Base-by-base conservation (phyloP, 192 early-diverging fungal species). In the Dispira parvispora region DNA sequence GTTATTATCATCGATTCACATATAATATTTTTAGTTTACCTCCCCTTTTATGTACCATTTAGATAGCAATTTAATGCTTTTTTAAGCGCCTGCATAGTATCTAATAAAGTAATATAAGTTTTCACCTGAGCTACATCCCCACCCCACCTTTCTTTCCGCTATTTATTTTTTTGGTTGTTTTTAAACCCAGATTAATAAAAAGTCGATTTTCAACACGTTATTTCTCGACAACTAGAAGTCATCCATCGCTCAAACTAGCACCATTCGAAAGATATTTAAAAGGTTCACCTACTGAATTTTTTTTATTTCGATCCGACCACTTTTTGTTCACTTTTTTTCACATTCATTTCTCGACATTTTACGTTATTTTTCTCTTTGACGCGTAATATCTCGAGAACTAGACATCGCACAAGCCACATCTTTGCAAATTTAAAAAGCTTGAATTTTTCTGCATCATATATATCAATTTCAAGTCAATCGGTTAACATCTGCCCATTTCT, bases 21-120 rank as follows among this genome's bases (percentile, higher is more conserved):
- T 46, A 46, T 46, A 46, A 46, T 46, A 46, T 46, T 46, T 46
- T 46, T 46, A 46, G 46, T 46, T 46, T 46, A 46, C 46, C 46
- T 46, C 46, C 46, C 46, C 46, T 46, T 46, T 46, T 46, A 46
- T 46, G 46, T 46, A 46, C 46, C 46, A 46, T 46, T 46, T 46
- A 46, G 46, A 46, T 46, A 46, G 46, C 46, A 46, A 46, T 46
- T 46, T 46, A 46, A 46, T 46, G 46, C 46, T 46, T 46, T 46
- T 46, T 46, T 46, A 46, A 46, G 46, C 46, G 46, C 46, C 46
- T 46, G 46, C 46, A 46, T 46, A 46, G 46, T 46, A 46, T 46
- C 46, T 46, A 46, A 46, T 46, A 46, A 46, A 46, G 46, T 46
- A 46, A 46, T 46, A 46, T 46, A 46, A 46, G 46, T 46, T 46